phyloP scores from a whole-genome alignment of 495 filamentous ascomycete species.

The Cairneyella variabilis region DNA sequence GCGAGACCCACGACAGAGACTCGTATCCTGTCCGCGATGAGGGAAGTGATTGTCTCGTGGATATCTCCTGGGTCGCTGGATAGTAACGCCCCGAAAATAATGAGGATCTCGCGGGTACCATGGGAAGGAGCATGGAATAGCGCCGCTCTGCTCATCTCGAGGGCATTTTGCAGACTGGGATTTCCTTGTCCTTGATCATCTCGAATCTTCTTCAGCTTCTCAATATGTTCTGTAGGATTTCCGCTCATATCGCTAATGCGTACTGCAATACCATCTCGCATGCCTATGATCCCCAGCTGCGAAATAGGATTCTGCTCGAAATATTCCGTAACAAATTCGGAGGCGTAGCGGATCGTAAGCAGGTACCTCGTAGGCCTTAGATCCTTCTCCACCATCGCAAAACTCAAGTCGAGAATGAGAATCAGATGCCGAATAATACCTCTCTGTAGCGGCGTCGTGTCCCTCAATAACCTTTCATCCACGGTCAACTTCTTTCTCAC shows the following conservation, averaged over 20 bases:
- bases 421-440: conserved; percentile 95
- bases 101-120: conserved; percentile 85
- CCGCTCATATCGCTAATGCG: conserved; percentile 85
- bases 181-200: conserved; percentile 80
- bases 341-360: conserved; percentile 76
- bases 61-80: conserved; percentile 94
- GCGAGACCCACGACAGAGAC: conserved; percentile 86
- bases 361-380: conserved; percentile 82
- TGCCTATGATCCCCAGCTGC: conserved; percentile 84
- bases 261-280: conserved; percentile 85
- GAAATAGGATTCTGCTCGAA: conserved; percentile 99
- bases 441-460: conserved; percentile 91
- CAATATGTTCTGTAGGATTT: conserved; percentile 84
- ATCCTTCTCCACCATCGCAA: conserved; percentile 94
- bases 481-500: background rate
- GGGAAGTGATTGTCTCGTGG: conserved; percentile 74
- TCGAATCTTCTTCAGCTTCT: conserved; percentile 65
- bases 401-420: conserved; percentile 86
- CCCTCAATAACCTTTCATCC: conserved; percentile 63
- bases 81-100: conserved; percentile 87
- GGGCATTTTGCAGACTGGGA: conserved; percentile 88
- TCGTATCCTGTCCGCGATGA: conserved; percentile 76
- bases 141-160: conserved; percentile 88
- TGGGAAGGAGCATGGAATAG: conserved; percentile 90
- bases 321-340: conserved; percentile 87